Conservation (phyloP, 1,139 yeast species). For the Debaryomycetaceae sp. region DNA sequence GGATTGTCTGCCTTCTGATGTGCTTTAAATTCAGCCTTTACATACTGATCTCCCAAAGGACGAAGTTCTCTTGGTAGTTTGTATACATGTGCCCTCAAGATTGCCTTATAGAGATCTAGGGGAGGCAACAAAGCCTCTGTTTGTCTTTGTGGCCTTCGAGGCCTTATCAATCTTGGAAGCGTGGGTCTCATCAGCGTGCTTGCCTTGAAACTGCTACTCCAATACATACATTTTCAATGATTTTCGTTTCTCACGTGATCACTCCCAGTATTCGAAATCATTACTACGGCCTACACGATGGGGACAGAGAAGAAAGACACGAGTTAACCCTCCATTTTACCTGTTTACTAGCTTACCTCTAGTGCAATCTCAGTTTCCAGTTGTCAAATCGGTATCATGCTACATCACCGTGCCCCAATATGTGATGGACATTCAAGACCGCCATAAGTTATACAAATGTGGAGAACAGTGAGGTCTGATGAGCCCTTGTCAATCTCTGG, state of each 20-base stretch:
- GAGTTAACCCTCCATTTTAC: not conserved
- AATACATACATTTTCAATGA: not conserved
- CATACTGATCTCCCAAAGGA: conserved; percentile 83
- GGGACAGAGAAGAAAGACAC: not conserved
- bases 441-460: no score
- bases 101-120: conserved; percentile 65
- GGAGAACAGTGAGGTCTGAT: no score
- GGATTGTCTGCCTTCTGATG: conserved; percentile 85
- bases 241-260: no score
- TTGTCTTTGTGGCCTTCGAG: conserved; percentile 56
- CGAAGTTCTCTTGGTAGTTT: conserved; percentile 66
- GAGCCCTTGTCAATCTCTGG: no score
- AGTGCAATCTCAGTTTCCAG: not conserved
- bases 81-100: conserved; percentile 72
- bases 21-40: conserved; percentile 84
- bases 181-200: conserved; percentile 46
- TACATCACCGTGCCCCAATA: no score
- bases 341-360: not conserved
- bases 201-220: not conserved
- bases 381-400: no score
- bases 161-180: conserved; percentile 42
- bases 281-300: not conserved
- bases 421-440: no score
- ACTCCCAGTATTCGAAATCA: no score
- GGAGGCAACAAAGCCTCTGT: conserved; percentile 77